Evolutionary conservation across 768 basidiomycete species (phyloP).

Genomic region (Podaxis carcinomalis): DNA sequence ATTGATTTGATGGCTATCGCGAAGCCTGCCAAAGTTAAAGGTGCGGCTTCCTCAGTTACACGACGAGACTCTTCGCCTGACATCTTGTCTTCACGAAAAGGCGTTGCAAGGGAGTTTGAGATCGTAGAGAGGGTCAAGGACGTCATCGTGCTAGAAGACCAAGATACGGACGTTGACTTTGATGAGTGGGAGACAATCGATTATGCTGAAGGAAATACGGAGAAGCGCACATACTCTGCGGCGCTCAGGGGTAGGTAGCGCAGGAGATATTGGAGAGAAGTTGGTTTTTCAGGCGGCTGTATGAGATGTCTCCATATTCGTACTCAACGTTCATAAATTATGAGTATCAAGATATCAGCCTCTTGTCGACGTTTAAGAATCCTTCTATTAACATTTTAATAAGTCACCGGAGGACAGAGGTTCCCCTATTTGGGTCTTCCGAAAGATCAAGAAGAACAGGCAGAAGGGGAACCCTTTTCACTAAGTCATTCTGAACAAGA

Average conservation of each 20-base stretch:
- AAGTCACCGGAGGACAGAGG: background rate
- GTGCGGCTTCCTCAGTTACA: background rate
- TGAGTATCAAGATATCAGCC: too few species aligned
- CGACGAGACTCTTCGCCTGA: background rate
- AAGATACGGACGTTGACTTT: background rate
- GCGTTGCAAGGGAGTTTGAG: conserved; percentile 8
- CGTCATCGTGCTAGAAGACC: conserved; percentile 7
- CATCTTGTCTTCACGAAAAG: background rate
- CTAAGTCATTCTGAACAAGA: background rate
- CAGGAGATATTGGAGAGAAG: background rate
- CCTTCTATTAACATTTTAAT: too few species aligned
- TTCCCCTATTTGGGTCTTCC: background rate
- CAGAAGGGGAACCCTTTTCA: background rate
- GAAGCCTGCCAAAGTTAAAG: conserved; percentile 10
- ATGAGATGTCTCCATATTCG: too few species aligned
- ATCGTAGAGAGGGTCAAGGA: conserved; percentile 1
- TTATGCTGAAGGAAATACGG: background rate
- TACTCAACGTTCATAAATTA: too few species aligned
- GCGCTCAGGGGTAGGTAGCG: conserved; percentile 2
- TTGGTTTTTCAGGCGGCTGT: too few species aligned
- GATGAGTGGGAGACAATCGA: conserved; percentile 4
- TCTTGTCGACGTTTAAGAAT: too few species aligned
- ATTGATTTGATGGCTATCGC: conserved; percentile 11
- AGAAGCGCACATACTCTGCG: conserved; percentile 5
- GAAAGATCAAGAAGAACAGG: background rate